A percentile compares a stretch with the other conserved stretches of the same genome.
Evolutionary conservation across 805 yeast species (phyloP).

Genomic region (Priceomyces melissophilus): DNA sequence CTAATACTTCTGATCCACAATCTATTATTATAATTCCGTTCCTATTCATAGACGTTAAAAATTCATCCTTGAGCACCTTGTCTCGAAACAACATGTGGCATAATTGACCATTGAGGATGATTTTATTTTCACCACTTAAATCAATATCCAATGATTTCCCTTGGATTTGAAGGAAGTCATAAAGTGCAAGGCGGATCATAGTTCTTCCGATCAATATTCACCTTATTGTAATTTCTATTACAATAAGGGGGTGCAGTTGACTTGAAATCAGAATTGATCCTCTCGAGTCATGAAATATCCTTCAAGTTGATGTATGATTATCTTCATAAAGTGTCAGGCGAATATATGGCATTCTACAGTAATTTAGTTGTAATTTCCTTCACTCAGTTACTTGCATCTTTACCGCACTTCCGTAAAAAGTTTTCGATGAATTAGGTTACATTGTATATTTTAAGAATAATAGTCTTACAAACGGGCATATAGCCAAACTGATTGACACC

Average conservation of each 20-base stretch:
- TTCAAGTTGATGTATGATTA: too few species aligned
- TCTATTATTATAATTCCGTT: slow-evolving; percentile 4
- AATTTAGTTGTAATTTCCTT: too few species aligned
- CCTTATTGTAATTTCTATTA: neutral
- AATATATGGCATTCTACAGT: too few species aligned
- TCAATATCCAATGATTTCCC: neutral
- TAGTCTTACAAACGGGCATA: too few species aligned
- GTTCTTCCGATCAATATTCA: neutral
- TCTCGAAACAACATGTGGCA: slow-evolving; percentile 11
- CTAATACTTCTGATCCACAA: slow-evolving; percentile 4
- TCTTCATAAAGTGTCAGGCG: too few species aligned
- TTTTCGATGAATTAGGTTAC: neutral
- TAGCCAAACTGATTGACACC: too few species aligned
- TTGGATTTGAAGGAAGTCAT: slow-evolving; percentile 3
- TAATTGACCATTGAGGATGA: slow-evolving; percentile 4
- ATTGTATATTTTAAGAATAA: neutral
- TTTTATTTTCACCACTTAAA: neutral
- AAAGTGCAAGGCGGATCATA: slow-evolving; percentile 3
- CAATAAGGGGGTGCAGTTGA: too few species aligned
- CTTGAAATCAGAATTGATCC: too few species aligned
- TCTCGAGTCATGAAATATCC: too few species aligned
- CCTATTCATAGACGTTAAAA: neutral
- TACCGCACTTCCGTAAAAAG: slow-evolving; percentile 5
- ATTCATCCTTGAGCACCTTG: slow-evolving; percentile 3
- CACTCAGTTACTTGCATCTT: too few species aligned